Conservation (phyloP, 108 stramenopile genomes). For the Cyclostephanos invisitatus region DNA sequence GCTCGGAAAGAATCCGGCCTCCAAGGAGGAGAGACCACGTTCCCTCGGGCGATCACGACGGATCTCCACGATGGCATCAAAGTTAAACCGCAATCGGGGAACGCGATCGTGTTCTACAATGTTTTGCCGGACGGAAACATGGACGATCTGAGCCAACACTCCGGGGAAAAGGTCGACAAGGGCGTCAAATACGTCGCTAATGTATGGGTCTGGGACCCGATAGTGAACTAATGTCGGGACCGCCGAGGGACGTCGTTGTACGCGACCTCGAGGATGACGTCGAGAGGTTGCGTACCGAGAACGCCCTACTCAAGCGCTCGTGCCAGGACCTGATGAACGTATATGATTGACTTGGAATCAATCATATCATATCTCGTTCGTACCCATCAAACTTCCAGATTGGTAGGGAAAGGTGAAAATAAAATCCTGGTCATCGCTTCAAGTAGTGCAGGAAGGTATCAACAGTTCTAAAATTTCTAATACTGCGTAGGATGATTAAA, state of each 20-base stretch:
- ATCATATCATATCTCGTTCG: background rate
- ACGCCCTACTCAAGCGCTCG: too few relatives aligned
- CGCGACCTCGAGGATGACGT: too few relatives aligned
- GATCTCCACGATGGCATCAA: conserved; percentile 77
- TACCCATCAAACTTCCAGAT: background rate
- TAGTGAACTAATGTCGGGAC: conserved; percentile 41
- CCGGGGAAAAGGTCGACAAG: conserved; percentile 63
- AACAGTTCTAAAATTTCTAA: too few relatives aligned
- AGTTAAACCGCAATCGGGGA: conserved; percentile 71
- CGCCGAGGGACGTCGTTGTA: too few relatives aligned
- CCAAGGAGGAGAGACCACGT: conserved; percentile 79
- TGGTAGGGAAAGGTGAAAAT: background rate
- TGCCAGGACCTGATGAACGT: too few relatives aligned
- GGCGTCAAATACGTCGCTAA: conserved; percentile 86
- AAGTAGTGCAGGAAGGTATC: too few relatives aligned
- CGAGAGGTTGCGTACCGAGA: too few relatives aligned
- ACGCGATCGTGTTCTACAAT: conserved; percentile 88
- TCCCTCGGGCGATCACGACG: conserved; percentile 83
- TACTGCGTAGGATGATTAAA: background rate
- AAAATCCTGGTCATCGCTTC: too few relatives aligned
- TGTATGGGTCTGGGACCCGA: conserved; percentile 81
- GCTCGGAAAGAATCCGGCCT: too few relatives aligned
- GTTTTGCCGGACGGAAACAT: conserved; percentile 91
- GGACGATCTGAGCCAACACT: conserved; percentile 89
- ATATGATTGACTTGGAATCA: background rate